Evolutionary conservation across 306 rosid species (phyloP), one percentile per base, ranked within the genome.

Genomic region (Leucaena leucocephala): DNA sequence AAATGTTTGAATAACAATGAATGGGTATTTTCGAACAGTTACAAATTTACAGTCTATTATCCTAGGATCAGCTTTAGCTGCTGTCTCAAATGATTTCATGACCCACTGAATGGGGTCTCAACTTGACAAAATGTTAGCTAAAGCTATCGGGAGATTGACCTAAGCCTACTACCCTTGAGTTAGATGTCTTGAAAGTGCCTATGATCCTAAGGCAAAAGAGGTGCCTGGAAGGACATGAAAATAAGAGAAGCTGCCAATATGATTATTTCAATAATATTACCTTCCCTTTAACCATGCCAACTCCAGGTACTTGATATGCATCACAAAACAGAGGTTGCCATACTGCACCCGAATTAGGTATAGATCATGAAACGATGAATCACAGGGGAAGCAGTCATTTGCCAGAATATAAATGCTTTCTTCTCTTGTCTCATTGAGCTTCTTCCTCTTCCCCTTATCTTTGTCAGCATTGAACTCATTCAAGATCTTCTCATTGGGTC

Each of bases 251-350:
- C n/a, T n/a, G n/a, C n/a, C n/a, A n/a, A n/a, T n/a, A n/a, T n/a
- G n/a, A n/a, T n/a, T n/a, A n/a, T n/a, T n/a, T n/a, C n/a, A n/a
- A n/a, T n/a, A n/a, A n/a, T n/a, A n/a, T n/a, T n/a, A n/a, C 98
- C 94, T 94, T 94, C 7, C 97, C 98, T 46, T 97, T 94, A 82
- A 94, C 97, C 94, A 94, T 89, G 78, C 98, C 98, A 76, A 94
- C 92, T 80, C 97, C 98, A 50, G 98, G 97, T 82, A 94, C n/a
- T n/a, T 77, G 21, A 76, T 74, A 83, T 68, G 48, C 61, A 75
- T 45, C 70, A 69, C 74, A 72, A 81, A 43, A 77, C 66, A 78
- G 50, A 49, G 22, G 86, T 97, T 90, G 82, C 92, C 98, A 86
- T n/a, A n/a, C n/a, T n/a, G n/a, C n/a, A n/a, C n/a, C n/a, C n/a